Evolutionary conservation across 1,139 yeast genomes (phyloP).

Genomic region (Pichia cactophila): DNA sequence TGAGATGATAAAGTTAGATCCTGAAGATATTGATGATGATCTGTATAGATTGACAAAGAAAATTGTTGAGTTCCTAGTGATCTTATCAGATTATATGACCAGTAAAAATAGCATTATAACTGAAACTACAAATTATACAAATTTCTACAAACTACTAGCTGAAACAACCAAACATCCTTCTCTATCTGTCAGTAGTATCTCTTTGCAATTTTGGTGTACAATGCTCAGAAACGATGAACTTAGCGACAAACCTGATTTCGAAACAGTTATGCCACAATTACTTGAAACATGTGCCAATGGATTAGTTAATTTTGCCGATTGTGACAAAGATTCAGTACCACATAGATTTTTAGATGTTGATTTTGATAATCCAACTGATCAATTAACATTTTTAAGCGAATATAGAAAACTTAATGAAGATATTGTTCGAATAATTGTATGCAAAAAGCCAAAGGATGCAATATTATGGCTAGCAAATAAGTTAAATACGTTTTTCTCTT

Average conservation of each 20-base stretch:
- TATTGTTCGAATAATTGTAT: conserved; percentile 78
- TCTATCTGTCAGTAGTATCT: conserved; percentile 81
- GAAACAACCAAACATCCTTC: conserved; percentile 80
- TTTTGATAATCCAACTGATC: conserved; percentile 82
- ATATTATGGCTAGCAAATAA: conserved; percentile 74
- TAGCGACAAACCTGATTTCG: conserved; percentile 38
- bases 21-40: conserved; percentile 73
- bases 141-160: conserved; percentile 66
- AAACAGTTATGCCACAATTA: conserved; percentile 53
- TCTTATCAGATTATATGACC: conserved; percentile 71
- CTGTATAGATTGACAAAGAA: conserved; percentile 76
- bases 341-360: conserved; percentile 68
- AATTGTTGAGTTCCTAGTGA: conserved; percentile 88
- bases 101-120: conserved; percentile 29
- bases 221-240: conserved; percentile 76
- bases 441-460: conserved; percentile 79
- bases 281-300: conserved; percentile 75
- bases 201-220: conserved; percentile 92
- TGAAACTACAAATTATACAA: conserved; percentile 47
- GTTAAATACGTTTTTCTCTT: conserved; percentile 63
- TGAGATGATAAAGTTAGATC: conserved; percentile 53
- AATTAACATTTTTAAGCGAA: conserved; percentile 67
- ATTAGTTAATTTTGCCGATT: conserved; percentile 62
- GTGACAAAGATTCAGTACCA: conserved; percentile 58
- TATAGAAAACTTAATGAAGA: conserved; percentile 85